Percentiles rank a stretch among this genome's conserved stretches.
phyloP scores from a whole-genome alignment of 2,329 filamentous ascomycete species.

The Nannizziopsis barbatae region DNA sequence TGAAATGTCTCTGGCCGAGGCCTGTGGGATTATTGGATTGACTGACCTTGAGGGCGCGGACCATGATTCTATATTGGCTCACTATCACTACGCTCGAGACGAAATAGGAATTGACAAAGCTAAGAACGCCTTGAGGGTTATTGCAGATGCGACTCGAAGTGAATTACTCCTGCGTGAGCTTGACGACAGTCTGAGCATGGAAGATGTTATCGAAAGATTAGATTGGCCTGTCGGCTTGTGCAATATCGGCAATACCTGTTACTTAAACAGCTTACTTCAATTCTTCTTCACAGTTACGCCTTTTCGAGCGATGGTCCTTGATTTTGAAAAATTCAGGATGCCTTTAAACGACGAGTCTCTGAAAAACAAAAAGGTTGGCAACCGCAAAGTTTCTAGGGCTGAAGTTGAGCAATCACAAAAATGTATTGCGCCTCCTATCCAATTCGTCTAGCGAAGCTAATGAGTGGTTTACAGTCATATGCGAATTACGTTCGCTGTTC shows the following conservation, averaged over 20 bases:
- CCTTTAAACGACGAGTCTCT: constrained; percentile 54
- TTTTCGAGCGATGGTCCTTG: constrained; percentile 66
- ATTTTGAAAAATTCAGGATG: constrained; percentile 61
- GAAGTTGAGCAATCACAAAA: constrained; percentile 54
- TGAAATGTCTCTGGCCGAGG: constrained; percentile 47
- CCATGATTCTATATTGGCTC: constrained; percentile 41
- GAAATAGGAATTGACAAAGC: constrained; percentile 28
- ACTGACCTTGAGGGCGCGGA: constrained; percentile 39
- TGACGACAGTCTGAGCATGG: constrained; percentile 22
- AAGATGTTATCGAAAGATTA: constrained; percentile 26
- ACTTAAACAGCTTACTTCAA: constrained; percentile 90
- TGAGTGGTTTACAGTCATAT: constrained; percentile 47
- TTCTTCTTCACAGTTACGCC: constrained; percentile 85
- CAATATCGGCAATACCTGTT: constrained; percentile 97
- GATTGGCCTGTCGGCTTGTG: constrained; percentile 71
- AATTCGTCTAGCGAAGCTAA: not conserved
- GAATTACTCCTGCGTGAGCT: constrained; percentile 27
- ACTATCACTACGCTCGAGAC: constrained; percentile 33
- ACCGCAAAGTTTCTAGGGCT: constrained; percentile 50
- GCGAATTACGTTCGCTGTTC: constrained; percentile 61
- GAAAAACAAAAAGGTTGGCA: constrained; percentile 61
- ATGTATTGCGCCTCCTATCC: constrained; percentile 47
- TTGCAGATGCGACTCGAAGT: constrained; percentile 36
- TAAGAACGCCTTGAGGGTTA: constrained; percentile 38
- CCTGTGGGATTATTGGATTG: constrained; percentile 43